Evolutionary conservation across 768 basidiomycete genomes (phyloP).

Genomic region (Scleroderma bovista): DNA sequence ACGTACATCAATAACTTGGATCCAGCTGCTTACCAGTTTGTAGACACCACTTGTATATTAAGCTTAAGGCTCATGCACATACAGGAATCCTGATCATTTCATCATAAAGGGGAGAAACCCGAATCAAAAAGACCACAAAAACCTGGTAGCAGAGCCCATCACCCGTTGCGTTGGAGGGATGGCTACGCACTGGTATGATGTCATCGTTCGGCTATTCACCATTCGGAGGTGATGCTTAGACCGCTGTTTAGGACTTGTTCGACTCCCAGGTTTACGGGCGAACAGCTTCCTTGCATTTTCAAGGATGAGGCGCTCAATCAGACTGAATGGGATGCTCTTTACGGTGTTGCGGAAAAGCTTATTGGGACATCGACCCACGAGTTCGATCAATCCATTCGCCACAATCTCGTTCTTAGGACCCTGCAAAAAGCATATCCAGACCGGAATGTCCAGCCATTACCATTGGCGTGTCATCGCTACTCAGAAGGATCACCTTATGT

Average conservation of each 20-base stretch:
- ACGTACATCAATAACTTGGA: too few species aligned
- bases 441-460: conserved; percentile 10
- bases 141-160: conserved; percentile 17
- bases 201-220: too few species aligned
- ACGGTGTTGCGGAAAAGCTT: conserved; percentile 9
- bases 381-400: conserved; percentile 20
- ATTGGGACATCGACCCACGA: conserved; percentile 11
- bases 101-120: conserved; percentile 8
- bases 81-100: not conserved
- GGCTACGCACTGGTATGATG: conserved; percentile 15
- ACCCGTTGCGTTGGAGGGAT: conserved; percentile 22
- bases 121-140: conserved; percentile 11
- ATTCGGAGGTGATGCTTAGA: too few species aligned
- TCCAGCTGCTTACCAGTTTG: too few species aligned
- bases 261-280: too few species aligned
- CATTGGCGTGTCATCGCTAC: conserved; percentile 18
- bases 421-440: conserved; percentile 6
- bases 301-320: too few species aligned
- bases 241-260: not conserved
- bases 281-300: too few species aligned
- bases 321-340: too few species aligned
- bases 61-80: too few species aligned
- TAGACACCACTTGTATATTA: too few species aligned
- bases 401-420: conserved; percentile 14
- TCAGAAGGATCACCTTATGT: conserved; percentile 12